These are phyloP conservation scores for Metschnikowia reukaufii DNA, from an alignment of 805 yeast genomes.

Conservation along the genomic window DNA sequence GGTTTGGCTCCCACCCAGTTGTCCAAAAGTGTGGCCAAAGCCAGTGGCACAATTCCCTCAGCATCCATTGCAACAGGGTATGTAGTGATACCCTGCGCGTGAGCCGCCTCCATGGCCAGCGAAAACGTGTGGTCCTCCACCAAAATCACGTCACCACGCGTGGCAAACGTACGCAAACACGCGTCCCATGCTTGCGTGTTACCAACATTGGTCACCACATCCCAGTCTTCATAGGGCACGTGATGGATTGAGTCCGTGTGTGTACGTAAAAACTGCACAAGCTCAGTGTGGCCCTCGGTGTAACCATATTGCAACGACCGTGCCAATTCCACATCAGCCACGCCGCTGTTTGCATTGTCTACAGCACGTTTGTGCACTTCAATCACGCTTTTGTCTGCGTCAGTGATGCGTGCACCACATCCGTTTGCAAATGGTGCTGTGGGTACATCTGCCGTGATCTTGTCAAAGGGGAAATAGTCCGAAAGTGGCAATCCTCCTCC, in stretches of 20 bases:
- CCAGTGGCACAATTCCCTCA: constrained; percentile 74
- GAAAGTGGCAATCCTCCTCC: constrained; percentile 96
- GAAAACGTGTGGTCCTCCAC: constrained; percentile 83
- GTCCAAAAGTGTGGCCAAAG: constrained; percentile 58
- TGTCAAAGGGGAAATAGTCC: constrained; percentile 90
- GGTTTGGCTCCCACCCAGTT: constrained; percentile 80
- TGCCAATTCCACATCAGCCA: constrained; percentile 65
- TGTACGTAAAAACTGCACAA: constrained; percentile 65
- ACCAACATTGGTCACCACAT: constrained; percentile 67
- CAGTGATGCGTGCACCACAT: constrained; percentile 61
- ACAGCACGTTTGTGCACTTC: constrained; percentile 40
- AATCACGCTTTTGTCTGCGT: constrained; percentile 40
- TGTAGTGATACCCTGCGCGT: constrained; percentile 65
- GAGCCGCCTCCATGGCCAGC: constrained; percentile 80
- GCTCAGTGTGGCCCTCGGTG: constrained; percentile 77
- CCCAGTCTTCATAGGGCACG: constrained; percentile 64
- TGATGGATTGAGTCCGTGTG: constrained; percentile 61
- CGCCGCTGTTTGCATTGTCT: constrained; percentile 19
- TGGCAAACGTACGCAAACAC: constrained; percentile 69
- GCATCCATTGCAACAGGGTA: constrained; percentile 79
- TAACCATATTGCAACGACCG: constrained; percentile 90
- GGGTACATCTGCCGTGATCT: constrained; percentile 67
- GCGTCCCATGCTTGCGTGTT: constrained; percentile 92
- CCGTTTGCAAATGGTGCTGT: constrained; percentile 79
- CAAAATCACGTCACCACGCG: constrained; percentile 78